Base-by-base conservation (phyloP, 1,284 basidiomycete genomes). In the Fomitopsis schrenkii region DNA sequence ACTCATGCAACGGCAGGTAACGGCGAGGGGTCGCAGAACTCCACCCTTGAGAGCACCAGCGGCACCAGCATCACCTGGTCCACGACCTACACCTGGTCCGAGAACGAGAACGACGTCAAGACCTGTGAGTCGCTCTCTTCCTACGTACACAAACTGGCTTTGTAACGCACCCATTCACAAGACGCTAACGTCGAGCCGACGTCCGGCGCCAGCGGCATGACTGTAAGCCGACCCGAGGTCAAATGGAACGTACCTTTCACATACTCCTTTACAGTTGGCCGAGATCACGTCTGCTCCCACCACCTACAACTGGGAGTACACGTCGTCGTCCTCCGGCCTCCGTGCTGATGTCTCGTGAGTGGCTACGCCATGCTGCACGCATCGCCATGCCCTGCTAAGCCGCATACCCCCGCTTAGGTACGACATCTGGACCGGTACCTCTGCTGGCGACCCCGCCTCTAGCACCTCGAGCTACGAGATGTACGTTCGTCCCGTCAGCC, bases 71-170 rank as follows among this genome's bases (percentile, higher is more conserved):
- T 84, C 19, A 77, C 82, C 6, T 86, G 84, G 84, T 76, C 76
- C 42, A 86, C 84, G 38, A 77, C 75, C 59, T 86, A 77, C 69
- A 82, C 72, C n/a, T 85, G 84, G 84, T 77, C 79, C 9, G 79
- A 83, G 64, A 77, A 73, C 56, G 73, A 75, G 35, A 84, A 84
- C 68, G 77, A 73, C 61, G 83, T 85, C 59, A 85, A 85, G 75
- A 83, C 79, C 71, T 85, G 83, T 83, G 58, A 63, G 80, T 68
- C 26, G 40, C 30, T 1, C 57, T 17, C 1, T 22, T 35, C 40
- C n/a, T 5, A 19, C 44, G 26, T 5, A 22, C 19, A 5, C 30
- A 15, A n/a, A 3, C 5, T 28, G 35, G 2, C 53, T 28, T n/a
- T n/a, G n/a, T 35, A 30, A 19, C 57, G 17, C 41, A 52, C 15